Conservation (phyloP, 345 rosid genomes). For the Euphorbia peplus region DNA sequence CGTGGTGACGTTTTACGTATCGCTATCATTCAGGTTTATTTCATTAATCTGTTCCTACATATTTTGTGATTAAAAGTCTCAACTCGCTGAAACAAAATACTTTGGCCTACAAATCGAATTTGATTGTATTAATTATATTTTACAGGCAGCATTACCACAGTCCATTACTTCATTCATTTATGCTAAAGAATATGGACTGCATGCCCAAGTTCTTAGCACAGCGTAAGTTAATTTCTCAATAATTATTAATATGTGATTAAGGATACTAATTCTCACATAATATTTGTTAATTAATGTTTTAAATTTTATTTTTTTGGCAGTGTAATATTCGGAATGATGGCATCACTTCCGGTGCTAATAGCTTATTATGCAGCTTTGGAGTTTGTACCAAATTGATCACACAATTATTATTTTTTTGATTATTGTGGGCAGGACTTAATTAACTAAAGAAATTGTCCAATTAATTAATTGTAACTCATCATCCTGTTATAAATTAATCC, state of each 20-base stretch:
- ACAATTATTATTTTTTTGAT: no score
- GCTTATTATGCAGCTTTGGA: slow-evolving; percentile 51
- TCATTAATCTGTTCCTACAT: no score
- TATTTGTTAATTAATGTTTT: background rate
- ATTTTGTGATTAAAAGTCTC: no score
- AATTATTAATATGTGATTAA: background rate
- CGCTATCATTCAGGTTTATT: slow-evolving; percentile 59
- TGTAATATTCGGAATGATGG: slow-evolving; percentile 72
- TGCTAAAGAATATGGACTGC: slow-evolving; percentile 74
- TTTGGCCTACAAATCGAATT: no score
- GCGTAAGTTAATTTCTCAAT: slow-evolving; percentile 56
- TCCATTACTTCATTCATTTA: slow-evolving; percentile 69
- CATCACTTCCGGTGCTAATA: slow-evolving; percentile 57
- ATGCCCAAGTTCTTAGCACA: slow-evolving; percentile 76
- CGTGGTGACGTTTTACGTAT: slow-evolving; percentile 69
- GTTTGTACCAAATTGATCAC: slow-evolving; percentile 5
- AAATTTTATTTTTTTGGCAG: slow-evolving; percentile 27
- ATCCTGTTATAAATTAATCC: background rate
- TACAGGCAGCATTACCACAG: slow-evolving; percentile 77
- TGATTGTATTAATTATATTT: background rate
- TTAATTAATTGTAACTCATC: background rate
- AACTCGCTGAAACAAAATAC: no score
- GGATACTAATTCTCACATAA: background rate
- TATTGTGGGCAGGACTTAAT: background rate
- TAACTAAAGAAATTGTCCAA: background rate